These are phyloP conservation scores for Penicillium freii DNA, from an alignment of 2,329 filamentous ascomycete species.

Conservation along the genomic window DNA sequence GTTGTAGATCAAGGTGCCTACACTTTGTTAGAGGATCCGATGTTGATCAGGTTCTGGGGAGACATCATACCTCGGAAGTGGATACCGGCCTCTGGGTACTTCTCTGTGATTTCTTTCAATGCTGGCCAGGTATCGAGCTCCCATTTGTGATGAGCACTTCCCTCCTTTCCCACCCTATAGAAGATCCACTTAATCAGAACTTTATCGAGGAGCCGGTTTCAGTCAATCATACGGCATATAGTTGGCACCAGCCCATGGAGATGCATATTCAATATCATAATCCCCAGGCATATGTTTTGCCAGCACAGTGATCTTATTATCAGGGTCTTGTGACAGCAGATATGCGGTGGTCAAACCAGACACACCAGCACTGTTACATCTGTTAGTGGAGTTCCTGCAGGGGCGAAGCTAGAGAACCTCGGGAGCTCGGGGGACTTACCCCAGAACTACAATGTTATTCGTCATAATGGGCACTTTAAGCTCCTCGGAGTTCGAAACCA, in stretches of 20 bases:
- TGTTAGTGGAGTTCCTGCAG: constrained; percentile 7
- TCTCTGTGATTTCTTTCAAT: constrained; percentile 58
- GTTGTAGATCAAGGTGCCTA: constrained; percentile 55
- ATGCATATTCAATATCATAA: constrained; percentile 86
- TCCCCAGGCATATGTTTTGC: constrained; percentile 93
- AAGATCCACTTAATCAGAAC: not conserved
- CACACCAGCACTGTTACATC: constrained; percentile 57
- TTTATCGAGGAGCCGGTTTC: constrained; percentile 1
- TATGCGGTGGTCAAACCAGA: constrained; percentile 65
- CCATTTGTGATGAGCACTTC: constrained; percentile 48
- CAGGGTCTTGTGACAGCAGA: constrained; percentile 56
- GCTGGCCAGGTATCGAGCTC: constrained; percentile 65
- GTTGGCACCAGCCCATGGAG: constrained; percentile 85
- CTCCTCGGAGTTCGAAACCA: not conserved
- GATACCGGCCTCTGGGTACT: constrained; percentile 74
- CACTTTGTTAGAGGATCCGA: not conserved
- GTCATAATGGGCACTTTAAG: constrained; percentile 26
- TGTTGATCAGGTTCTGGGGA: not conserved
- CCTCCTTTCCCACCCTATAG: constrained; percentile 40
- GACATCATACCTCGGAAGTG: constrained; percentile 65
- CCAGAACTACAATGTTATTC: constrained; percentile 42
- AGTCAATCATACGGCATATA: constrained; percentile 61
- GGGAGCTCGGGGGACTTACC: constrained; percentile 28
- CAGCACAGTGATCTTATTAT: constrained; percentile 65
- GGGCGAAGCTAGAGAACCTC: not conserved